phyloP scores from a whole-genome alignment of 176 grass and related monocot species.

The Dactylis glomerata region DNA sequence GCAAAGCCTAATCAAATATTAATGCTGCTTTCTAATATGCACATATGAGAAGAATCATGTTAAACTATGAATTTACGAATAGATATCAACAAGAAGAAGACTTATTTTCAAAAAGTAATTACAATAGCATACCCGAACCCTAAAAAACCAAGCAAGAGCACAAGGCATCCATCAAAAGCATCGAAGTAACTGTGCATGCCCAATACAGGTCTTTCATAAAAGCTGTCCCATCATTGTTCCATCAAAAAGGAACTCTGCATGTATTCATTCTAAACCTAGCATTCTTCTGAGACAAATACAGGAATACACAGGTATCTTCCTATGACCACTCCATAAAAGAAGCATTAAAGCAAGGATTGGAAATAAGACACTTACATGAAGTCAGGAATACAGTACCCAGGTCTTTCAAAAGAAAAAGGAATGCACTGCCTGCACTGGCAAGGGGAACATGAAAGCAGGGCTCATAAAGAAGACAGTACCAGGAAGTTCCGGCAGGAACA shows the following conservation, averaged over 20 bases:
- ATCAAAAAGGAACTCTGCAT: neutral
- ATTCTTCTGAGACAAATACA: neutral
- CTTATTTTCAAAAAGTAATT: neutral
- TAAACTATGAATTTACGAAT: neutral
- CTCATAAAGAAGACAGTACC: neutral
- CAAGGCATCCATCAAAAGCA: neutral
- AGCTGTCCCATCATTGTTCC: neutral
- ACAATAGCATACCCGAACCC: neutral
- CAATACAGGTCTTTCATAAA: neutral
- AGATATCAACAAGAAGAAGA: neutral
- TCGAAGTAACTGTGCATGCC: neutral
- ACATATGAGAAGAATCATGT: slow-evolving; percentile 25
- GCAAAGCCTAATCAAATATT: neutral
- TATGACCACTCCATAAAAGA: slow-evolving; percentile 19
- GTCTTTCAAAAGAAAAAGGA: neutral
- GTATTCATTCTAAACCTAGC: neutral
- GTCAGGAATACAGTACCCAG: neutral
- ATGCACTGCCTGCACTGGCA: neutral
- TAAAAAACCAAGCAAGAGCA: neutral
- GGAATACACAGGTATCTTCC: slow-evolving; percentile 7
- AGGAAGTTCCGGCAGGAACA: too few relatives aligned
- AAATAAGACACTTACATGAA: neutral
- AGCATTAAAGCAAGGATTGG: slow-evolving; percentile 7
- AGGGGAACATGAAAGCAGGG: slow-evolving; percentile 13
- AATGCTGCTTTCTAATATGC: neutral